Evolutionary conservation across 106 monocot species (phyloP).

Genomic region (Acorus gramineus): DNA sequence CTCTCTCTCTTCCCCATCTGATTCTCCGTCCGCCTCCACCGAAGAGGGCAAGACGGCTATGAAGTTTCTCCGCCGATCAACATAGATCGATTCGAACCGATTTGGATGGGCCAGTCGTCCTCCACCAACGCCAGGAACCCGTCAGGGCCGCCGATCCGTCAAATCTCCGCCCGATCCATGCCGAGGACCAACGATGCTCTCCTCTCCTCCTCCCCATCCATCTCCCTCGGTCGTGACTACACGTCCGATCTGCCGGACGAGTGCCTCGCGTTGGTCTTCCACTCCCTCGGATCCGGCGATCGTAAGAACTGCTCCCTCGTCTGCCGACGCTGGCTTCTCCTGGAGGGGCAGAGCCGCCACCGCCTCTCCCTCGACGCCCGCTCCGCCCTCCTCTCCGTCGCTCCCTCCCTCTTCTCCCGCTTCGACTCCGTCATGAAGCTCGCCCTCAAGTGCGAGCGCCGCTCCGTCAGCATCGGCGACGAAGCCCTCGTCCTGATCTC

Average conservation of each 20-base stretch:
- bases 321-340: constrained; percentile 24
- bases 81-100: no score
- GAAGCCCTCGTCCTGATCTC: constrained; percentile 20
- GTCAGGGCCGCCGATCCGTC: no score
- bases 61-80: no score
- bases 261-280: constrained; percentile 27
- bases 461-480: constrained; percentile 30
- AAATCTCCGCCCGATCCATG: no score
- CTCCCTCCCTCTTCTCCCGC: constrained; percentile 19
- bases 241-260: constrained; percentile 24
- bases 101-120: no score
- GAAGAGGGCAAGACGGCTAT: no score
- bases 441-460: constrained; percentile 39
- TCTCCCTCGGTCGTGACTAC: neutral
- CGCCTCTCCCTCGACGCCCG: constrained; percentile 40
- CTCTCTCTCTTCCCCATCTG: no score
- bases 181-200: no score
- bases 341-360: constrained; percentile 32
- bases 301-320: constrained; percentile 29
- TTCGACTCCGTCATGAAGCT: constrained; percentile 40
- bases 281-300: constrained; percentile 17
- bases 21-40: no score
- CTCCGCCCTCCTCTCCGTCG: constrained; percentile 13
- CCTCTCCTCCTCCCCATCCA: neutral
- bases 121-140: no score